Conservation (phyloP, 2,329 filamentous ascomycete species). For the Aspergillus novoparasiticus region DNA sequence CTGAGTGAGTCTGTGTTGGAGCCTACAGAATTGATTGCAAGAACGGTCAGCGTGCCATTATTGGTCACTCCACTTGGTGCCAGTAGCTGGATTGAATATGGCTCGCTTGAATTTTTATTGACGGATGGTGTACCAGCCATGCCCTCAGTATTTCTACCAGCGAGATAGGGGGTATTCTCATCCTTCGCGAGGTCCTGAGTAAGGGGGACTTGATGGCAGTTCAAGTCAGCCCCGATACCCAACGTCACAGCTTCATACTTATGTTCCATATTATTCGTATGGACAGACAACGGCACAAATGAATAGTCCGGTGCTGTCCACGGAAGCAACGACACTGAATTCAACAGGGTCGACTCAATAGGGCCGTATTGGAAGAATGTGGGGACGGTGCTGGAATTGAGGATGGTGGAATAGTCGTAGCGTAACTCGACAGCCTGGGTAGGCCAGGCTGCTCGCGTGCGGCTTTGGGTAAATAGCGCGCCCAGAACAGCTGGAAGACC, state of each 20-base stretch:
- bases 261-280: neutral
- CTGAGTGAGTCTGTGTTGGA: neutral
- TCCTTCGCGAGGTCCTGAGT: neutral
- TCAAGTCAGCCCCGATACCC: neutral
- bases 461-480: neutral
- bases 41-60: neutral
- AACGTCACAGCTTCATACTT: neutral
- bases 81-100: neutral
- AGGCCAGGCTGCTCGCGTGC: neutral
- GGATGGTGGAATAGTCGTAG: neutral
- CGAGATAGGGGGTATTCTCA: neutral
- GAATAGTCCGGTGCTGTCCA: neutral
- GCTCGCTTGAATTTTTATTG: neutral
- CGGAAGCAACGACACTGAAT: neutral
- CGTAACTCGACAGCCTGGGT: neutral
- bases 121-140: too few species aligned
- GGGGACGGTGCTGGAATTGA: neutral
- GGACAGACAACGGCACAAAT: neutral
- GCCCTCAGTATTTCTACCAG: neutral
- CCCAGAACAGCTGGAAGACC: neutral
- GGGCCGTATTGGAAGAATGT: neutral
- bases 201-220: neutral
- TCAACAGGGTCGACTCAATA: neutral
- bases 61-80: neutral
- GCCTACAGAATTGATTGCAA: neutral